Base-by-base conservation (phyloP, 345 rosid species). In the Angophora floribunda region DNA sequence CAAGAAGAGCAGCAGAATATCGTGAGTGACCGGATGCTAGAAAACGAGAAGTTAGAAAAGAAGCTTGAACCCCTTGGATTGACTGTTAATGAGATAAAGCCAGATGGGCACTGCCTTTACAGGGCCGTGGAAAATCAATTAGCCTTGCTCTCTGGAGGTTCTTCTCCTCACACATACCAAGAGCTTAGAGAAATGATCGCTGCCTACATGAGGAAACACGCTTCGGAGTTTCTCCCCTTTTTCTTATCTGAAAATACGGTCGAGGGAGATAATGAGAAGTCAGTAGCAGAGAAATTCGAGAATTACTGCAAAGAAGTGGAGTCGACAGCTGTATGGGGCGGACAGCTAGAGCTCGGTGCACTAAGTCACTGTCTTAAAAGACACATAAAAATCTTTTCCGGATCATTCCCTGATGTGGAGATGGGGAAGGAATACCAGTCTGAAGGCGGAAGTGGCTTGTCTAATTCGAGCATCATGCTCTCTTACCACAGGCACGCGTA, bases 61-160 rank as follows among this genome's bases (percentile, higher is more conserved):
- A 94, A 94, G 89, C 95, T 95, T 53, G 93, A 94, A 85, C 99
- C 97, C 36, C 86, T 95, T 65, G 97, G 98, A 32, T 91, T 97
- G 91, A 92, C 93, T 2, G 87, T 96, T 65, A 92, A 88, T 67
- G 97, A 97, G 93, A 97, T 97, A 57, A 98, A 96, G 89, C 96
- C 99, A 36, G 97, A 98, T 84, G 99, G 98, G 22, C 96, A 97
- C 90, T 97, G 99, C 90, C 98, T 97, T 87, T 98, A 96, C 92
- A 91, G 98, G 55, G 99, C 99, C 44, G 97, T 98, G 36, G 99
- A 98, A 86, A 93, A 95, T 89, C 99, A 98, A 94, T 93, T 97
- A 7, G 93, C 96, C 24, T 87, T 89, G 87, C 91, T 87, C 52
- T 93, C 96, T 17, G 94, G 95, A 51, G 97, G 97, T 50, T 87